Evolutionary conservation across 2,329 filamentous ascomycete genomes (phyloP).

Genomic region (Dactylellina cionopaga): DNA sequence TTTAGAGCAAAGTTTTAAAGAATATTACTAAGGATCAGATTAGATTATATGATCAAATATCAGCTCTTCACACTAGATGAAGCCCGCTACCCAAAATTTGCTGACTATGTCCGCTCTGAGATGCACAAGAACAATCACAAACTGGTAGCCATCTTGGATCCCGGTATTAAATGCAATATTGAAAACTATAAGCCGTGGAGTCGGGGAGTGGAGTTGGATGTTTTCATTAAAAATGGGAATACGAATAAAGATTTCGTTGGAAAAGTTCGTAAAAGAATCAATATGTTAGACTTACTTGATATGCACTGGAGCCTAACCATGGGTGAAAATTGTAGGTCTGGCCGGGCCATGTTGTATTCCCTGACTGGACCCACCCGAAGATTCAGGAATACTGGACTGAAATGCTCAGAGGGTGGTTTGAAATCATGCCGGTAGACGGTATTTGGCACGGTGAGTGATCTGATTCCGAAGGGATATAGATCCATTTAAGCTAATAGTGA

Average conservation of each 20-base stretch:
- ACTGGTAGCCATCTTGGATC: conserved; percentile 45
- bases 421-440: conserved; percentile 65
- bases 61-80: conserved; percentile 43
- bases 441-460: conserved; percentile 70
- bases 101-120: conserved; percentile 8
- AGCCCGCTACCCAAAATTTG: conserved; percentile 28
- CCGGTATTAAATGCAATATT: conserved; percentile 35
- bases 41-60: conserved; percentile 48
- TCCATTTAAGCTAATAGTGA: neutral
- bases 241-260: conserved; percentile 30
- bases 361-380: conserved; percentile 78
- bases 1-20: neutral
- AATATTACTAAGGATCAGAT: neutral
- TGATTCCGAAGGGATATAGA: neutral
- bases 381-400: conserved; percentile 75
- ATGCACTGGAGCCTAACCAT: neutral
- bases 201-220: conserved; percentile 33
- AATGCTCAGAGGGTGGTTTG: conserved; percentile 74
- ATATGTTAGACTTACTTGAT: too few species aligned
- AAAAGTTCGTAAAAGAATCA: too few species aligned
- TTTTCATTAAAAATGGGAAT: conserved; percentile 46
- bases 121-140: conserved; percentile 42
- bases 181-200: conserved; percentile 26
- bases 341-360: conserved; percentile 77
- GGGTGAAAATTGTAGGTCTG: too few species aligned